Base-by-base conservation (phyloP, 257 asterid genomes). In the Fraxinus americana region DNA sequence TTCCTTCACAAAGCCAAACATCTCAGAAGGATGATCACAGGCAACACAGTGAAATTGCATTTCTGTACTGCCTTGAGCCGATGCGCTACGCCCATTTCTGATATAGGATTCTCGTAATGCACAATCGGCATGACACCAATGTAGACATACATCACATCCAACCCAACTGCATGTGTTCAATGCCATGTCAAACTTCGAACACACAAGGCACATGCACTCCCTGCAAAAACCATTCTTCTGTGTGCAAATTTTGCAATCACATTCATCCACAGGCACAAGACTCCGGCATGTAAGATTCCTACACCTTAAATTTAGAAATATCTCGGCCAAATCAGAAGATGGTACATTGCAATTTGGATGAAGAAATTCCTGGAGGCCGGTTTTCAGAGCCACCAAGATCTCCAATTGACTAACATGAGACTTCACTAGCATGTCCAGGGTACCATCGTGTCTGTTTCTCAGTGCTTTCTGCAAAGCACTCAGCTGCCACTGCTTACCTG, bases 121-220 rank as follows among this genome's bases (percentile, higher is more conserved):
- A 85, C 99, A 95, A 86, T 95, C 99, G 2, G 96, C 94, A 76
- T 95, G 99, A 85, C 99, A 95, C 99, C 99, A 95, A 82, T 95
- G 99, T 36, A 92, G 86, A 85, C 99, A 95, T 14, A 95, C 92
- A 80, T 95, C 99, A 78, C 99, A 95, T 17, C 99, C 99, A 38
- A 95, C 99, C 99, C 99, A 95, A 80, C 98, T 90, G 77, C 99
- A 95, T 1, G 99, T 95, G 85, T 92, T 95, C 63, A 92, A 86
- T 45, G 98, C 98, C 88, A 82, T 90, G 84, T 95, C 99, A 83
- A 95, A 95, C 89, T 91, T 95, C 1, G 95, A 95, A 75, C 99
- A 95, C 63, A 95, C 97, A 4, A 95, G 97, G 81, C 99, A 95
- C 99, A 92, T 95, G 88, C 99, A 95, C 63, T 90, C 94, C 81